Evolutionary conservation across 768 basidiomycete genomes (phyloP).

Genomic region (Podaxis rugospora): DNA sequence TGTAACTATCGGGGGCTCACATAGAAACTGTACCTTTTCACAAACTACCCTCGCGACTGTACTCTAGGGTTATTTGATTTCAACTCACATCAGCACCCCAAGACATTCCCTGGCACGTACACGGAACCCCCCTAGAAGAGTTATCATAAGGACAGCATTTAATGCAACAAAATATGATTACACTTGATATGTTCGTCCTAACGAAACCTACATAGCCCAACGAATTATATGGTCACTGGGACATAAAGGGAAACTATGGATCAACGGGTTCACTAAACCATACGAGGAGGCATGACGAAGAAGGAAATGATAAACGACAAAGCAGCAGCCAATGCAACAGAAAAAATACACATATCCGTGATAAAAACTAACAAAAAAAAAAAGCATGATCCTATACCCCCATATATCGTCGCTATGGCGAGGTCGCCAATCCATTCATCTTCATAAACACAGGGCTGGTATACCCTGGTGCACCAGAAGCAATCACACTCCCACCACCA

Average conservation of each 20-base stretch:
- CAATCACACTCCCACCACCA: slow-evolving; percentile 13
- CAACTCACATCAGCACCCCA: no score
- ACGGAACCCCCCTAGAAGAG: neutral
- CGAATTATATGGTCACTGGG: neutral
- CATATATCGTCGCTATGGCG: slow-evolving; percentile 23
- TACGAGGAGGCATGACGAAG: neutral
- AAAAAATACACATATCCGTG: neutral
- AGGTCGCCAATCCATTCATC: slow-evolving; percentile 30
- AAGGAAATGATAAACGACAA: neutral
- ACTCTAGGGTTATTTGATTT: neutral
- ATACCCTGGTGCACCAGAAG: slow-evolving; percentile 16
- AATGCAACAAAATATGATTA: slow-evolving; percentile 3
- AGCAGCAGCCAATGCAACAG: neutral
- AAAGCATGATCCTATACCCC: neutral
- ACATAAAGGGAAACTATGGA: neutral
- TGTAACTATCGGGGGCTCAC: neutral
- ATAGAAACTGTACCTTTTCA: neutral
- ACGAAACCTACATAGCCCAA: neutral
- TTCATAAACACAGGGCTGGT: slow-evolving; percentile 30
- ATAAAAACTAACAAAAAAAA: neutral
- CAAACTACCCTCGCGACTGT: neutral
- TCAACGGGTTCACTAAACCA: neutral
- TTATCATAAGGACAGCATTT: neutral
- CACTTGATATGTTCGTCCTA: neutral
- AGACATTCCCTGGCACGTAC: neutral